Evolutionary conservation across 2,329 filamentous ascomycete genomes (phyloP).

Genomic region (Colletotrichum tabaci): DNA sequence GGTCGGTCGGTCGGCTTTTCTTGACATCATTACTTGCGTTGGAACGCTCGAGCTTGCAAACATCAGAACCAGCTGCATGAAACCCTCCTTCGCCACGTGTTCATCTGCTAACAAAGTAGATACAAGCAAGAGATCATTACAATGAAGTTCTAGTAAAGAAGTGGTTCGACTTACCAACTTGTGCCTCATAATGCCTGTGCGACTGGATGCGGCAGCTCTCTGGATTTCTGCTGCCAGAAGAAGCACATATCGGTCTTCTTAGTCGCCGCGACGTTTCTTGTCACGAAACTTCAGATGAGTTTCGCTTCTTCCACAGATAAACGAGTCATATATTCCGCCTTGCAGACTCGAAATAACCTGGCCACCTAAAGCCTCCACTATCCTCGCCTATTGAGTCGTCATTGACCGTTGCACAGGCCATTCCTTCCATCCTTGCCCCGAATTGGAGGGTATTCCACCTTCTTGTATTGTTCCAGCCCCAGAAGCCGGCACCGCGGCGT

Average conservation of each 20-base stretch:
- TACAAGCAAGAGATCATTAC: too few species aligned
- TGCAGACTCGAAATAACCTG: neutral
- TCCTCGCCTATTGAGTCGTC: slow-evolving; percentile 3
- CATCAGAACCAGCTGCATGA: neutral
- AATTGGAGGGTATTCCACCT: slow-evolving; percentile 21
- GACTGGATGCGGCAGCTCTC: neutral
- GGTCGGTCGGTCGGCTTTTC: neutral
- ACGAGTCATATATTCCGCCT: slow-evolving; percentile 31
- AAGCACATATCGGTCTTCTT: slow-evolving; percentile 1
- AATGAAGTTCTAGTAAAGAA: too few species aligned
- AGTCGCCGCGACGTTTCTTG: slow-evolving; percentile 33
- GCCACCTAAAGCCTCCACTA: neutral
- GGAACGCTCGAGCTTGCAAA: neutral
- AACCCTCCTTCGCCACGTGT: neutral
- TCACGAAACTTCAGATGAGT: slow-evolving; percentile 39
- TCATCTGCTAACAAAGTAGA: neutral
- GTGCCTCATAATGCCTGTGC: neutral
- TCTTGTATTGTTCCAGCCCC: slow-evolving; percentile 4
- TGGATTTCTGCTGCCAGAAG: slow-evolving; percentile 1
- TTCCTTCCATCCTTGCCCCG: slow-evolving; percentile 3
- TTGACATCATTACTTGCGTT: neutral
- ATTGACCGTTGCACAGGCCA: neutral
- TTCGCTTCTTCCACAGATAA: slow-evolving; percentile 35
- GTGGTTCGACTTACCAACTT: slow-evolving; percentile 3
- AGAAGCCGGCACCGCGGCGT: slow-evolving; percentile 16